Percentiles rank a stretch among this genome's conserved stretches.
phyloP scores from a whole-genome alignment of 2,329 filamentous ascomycete species.

The Cladosporium halotolerans region DNA sequence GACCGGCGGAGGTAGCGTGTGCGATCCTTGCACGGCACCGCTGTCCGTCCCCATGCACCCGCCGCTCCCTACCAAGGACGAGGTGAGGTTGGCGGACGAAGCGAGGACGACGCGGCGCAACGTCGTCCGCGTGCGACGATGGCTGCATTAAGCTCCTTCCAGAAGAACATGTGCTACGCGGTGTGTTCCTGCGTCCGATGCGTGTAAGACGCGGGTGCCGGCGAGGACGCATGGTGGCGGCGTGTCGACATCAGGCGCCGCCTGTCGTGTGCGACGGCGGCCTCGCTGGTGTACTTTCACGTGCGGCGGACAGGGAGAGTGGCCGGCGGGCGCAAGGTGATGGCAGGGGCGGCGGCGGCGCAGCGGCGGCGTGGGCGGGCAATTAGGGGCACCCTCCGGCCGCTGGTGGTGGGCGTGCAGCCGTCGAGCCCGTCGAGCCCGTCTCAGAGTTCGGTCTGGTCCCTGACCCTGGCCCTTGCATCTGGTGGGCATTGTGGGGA shows the following conservation, averaged over 20 bases:
- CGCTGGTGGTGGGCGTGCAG: background rate
- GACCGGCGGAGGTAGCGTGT: background rate
- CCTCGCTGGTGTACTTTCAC: constrained; percentile 4
- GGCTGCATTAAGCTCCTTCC: constrained; percentile 8
- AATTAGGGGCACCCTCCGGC: background rate
- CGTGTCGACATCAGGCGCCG: background rate
- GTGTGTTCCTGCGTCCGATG: constrained; percentile 9
- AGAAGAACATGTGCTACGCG: constrained; percentile 4
- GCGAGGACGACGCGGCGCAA: background rate
- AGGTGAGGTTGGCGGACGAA: constrained; percentile 1
- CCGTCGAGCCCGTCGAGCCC: background rate
- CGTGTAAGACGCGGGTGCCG: constrained; percentile 11
- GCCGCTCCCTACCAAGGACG: background rate
- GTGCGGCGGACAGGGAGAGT: background rate
- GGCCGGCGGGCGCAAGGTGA: background rate
- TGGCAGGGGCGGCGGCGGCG: background rate
- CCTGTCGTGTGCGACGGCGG: constrained; percentile 2
- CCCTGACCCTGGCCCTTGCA: background rate
- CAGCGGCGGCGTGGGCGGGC: background rate
- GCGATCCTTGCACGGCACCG: constrained; percentile 1
- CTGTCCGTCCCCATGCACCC: background rate
- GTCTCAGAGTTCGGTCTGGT: background rate
- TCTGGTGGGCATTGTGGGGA: constrained; percentile 1
- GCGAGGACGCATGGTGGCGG: constrained; percentile 9
- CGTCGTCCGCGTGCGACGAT: constrained; percentile 2